These are phyloP conservation scores for Penium margaritaceum DNA, from an alignment of 139 green algal species.

Conservation along the genomic window DNA sequence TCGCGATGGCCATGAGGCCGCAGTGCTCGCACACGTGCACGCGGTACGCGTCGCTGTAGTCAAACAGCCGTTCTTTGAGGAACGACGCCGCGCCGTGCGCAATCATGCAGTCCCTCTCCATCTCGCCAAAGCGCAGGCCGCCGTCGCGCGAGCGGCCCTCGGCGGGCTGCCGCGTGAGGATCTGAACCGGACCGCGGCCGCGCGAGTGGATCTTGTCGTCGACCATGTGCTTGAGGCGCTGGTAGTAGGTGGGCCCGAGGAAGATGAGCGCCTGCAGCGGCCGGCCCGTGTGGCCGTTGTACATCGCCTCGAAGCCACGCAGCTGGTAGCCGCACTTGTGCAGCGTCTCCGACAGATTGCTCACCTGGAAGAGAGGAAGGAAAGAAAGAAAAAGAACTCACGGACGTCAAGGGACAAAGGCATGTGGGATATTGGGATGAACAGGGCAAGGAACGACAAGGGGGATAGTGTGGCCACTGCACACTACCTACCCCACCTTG, in stretches of 20 bases:
- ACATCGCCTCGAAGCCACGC: constrained; percentile 90
- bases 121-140: constrained; percentile 93
- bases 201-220: constrained; percentile 95
- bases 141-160: constrained; percentile 90
- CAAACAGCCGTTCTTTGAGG: constrained; percentile 59
- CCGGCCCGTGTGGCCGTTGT: constrained; percentile 84
- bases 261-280: constrained; percentile 72
- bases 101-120: constrained; percentile 90
- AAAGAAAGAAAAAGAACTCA: no score
- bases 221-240: constrained; percentile 99
- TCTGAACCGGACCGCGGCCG: constrained; percentile 76
- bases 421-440: no score
- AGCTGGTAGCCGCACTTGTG: constrained; percentile 77
- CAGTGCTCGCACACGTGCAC: constrained; percentile 57
- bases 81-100: constrained; percentile 51
- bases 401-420: no score
- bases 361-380: no score
- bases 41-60: constrained; percentile 58
- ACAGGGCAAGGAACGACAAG: no score
- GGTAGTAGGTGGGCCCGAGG: constrained; percentile 92
- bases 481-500: no score
- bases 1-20: constrained; percentile 54
- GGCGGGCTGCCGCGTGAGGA: constrained; percentile 91
- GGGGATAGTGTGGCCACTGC: no score
- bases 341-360: constrained; percentile 79